phyloP scores from a whole-genome alignment of 2,329 filamentous ascomycete genomes.

The Hortaea werneckii region DNA sequence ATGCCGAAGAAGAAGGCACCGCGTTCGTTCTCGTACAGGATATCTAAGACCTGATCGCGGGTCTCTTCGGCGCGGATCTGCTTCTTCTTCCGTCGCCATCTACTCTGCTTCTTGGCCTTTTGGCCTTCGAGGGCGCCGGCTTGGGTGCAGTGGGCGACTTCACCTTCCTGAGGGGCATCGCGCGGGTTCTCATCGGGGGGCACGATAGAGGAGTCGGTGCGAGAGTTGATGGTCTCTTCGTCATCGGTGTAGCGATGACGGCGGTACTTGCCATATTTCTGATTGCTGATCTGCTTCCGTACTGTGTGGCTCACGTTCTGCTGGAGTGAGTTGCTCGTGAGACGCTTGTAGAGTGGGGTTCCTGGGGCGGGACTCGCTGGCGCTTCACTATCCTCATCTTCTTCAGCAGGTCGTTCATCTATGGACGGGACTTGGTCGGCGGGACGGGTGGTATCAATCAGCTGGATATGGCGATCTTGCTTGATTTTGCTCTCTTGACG shows the following conservation, averaged over 20 bases:
- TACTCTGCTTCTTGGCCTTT: constrained; percentile 15
- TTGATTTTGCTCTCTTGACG: constrained; percentile 11
- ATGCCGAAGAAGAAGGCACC: constrained; percentile 83
- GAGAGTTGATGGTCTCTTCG: constrained; percentile 1
- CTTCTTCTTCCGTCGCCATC: not conserved
- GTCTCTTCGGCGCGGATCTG: constrained; percentile 18
- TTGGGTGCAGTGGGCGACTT: constrained; percentile 13
- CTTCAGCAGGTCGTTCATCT: constrained; percentile 15
- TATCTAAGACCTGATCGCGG: constrained; percentile 55
- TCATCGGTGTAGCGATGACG: constrained; percentile 18
- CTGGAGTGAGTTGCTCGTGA: constrained; percentile 21
- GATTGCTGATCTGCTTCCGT: constrained; percentile 22
- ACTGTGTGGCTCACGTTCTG: constrained; percentile 12
- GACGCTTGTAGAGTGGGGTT: constrained; percentile 11
- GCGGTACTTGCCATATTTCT: constrained; percentile 27
- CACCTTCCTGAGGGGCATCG: constrained; percentile 7
- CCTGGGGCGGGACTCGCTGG: constrained; percentile 5
- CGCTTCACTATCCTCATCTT: constrained; percentile 17
- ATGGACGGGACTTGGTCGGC: not conserved
- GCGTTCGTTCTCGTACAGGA: constrained; percentile 92
- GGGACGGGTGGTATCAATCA: constrained; percentile 47
- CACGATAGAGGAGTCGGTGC: not conserved
- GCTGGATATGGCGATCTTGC: constrained; percentile 52
- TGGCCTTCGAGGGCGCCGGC: constrained; percentile 20
- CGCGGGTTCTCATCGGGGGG: constrained; percentile 9